Evolutionary conservation across 176 grass and related monocot genomes (phyloP), one percentile per base, ranked within the genome.

Genomic region (Zizania latifolia): DNA sequence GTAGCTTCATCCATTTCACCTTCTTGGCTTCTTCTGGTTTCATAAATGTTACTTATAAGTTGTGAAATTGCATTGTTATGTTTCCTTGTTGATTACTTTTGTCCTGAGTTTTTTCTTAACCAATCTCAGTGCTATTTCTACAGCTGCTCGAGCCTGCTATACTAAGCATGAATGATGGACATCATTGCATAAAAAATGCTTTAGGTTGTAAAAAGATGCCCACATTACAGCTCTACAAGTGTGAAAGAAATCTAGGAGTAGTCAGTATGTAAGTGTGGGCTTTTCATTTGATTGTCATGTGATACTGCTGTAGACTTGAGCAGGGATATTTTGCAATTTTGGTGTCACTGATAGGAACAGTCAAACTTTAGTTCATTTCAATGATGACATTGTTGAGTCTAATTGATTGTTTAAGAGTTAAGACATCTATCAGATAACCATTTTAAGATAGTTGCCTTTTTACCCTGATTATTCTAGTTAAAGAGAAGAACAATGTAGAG

Each of bases 41-140:
- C 27, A 14, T 55, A 81, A 53, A 27, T 72, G 21, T 73, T 21
- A 70, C 43, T 31, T 80, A 44, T 74, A 57, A 37, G 37, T 8
- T 58, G 5, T 15, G 24, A 29, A 58, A 83, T 27, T 19, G 40
- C 46, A 27, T 14, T 4, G 24, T 71, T 35, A 0, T 71, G 37
- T 65, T 71, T 77, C 48, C 23, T 58, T 24, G 13, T 15, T 1
- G 58, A 72, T 23, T 19, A n/a, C 26, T 50, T 59, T 9, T 72
- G 1, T 11, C 65, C 7, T 31, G 22, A 38, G 22, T 4, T 29
- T 73, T 66, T 22, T 15, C 2, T 41, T 22, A 36, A 35, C 59
- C 28, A 38, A 58, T 15, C 37, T 43, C 8, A 26, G 33, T 74
- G 55, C 10, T 1, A 40, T 67, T 33, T 50, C 13, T 68, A 21